Conservation (phyloP, 2,329 filamentous ascomycete species). For the Pseudogymnoascus sp. region DNA sequence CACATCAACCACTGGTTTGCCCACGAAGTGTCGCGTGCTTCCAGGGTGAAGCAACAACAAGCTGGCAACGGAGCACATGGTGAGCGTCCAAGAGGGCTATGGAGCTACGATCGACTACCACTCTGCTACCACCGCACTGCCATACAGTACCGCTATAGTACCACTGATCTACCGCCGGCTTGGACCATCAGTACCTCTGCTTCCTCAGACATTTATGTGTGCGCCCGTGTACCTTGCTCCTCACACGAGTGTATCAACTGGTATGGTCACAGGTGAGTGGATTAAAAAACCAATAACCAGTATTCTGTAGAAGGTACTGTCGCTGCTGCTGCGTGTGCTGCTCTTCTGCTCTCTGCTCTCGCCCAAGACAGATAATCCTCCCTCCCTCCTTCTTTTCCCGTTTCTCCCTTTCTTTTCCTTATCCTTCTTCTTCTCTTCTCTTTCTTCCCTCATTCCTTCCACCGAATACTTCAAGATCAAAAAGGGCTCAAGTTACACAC, state of each 20-base stretch:
- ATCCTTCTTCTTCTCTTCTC: neutral
- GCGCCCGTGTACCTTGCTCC: neutral
- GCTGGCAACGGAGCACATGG: neutral
- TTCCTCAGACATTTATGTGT: neutral
- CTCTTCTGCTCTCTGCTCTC: neutral
- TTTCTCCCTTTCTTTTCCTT: neutral
- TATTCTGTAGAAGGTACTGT: neutral
- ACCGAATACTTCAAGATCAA: neutral
- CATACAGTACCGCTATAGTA: neutral
- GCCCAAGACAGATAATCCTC: constrained; percentile 1
- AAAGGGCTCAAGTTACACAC: neutral
- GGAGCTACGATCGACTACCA: neutral
- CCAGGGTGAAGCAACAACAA: constrained; percentile 2
- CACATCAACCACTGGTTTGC: neutral
- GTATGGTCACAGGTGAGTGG: constrained; percentile 4
- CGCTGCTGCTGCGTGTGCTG: neutral
- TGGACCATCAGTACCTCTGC: neutral
- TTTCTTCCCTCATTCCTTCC: neutral
- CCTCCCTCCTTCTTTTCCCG: neutral
- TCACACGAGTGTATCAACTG: constrained; percentile 2
- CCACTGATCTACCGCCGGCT: neutral
- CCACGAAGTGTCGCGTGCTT: constrained; percentile 11
- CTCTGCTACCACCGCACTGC: neutral
- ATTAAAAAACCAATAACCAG: neutral
- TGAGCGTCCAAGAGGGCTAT: neutral